These are phyloP conservation scores for Ceratocystis huliohia DNA, from an alignment of 2,329 filamentous ascomycete genomes.

Conservation along the genomic window DNA sequence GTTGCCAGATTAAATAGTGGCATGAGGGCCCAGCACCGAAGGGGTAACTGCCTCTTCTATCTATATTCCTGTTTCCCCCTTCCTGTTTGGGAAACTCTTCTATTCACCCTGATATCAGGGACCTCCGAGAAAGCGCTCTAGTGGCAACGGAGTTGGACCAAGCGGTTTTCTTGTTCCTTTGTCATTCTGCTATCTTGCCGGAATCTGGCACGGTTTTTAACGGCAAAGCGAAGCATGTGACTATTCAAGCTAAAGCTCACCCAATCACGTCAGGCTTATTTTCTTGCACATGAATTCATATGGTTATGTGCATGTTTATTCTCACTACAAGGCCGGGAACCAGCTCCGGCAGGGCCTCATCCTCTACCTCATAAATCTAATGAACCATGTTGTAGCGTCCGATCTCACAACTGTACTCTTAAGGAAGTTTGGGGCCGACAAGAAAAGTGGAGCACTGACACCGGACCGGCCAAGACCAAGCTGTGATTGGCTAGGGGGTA, in stretches of 20 bases:
- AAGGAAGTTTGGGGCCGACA: not conserved
- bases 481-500: not conserved
- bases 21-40: not conserved
- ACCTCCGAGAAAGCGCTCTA: constrained; percentile 6
- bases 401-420: not conserved
- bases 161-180: not conserved
- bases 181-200: not conserved
- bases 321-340: constrained; percentile 5
- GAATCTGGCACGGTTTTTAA: not conserved
- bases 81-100: not conserved
- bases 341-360: constrained; percentile 8
- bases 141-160: not conserved
- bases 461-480: not conserved
- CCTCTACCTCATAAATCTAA: not conserved
- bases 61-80: not conserved
- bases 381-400: not conserved
- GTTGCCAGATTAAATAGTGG: not conserved
- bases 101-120: not conserved
- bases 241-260: not conserved
- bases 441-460: not conserved
- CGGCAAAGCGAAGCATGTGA: not conserved
- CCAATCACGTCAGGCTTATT: not conserved
- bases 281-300: not conserved
- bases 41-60: not conserved
- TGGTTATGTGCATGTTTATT: too few species aligned